Percentiles rank a stretch among this genome's conserved stretches.
Evolutionary conservation across 164 flowering plant species (phyloP).

Genomic region (Piper betle): DNA sequence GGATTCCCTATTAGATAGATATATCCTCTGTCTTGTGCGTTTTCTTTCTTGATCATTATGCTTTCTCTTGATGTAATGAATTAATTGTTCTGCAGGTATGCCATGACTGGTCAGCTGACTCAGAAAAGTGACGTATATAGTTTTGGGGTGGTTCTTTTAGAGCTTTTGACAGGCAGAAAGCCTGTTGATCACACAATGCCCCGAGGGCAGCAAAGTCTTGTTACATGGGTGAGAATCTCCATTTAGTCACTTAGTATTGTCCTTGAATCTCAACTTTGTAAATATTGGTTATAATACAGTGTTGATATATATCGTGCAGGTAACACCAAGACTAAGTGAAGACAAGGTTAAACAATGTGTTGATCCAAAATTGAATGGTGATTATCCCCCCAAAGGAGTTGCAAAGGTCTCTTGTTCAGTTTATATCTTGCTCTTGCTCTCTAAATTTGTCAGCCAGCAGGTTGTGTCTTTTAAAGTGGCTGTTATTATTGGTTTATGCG

Average conservation of each 20-base stretch:
- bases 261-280: too few species aligned
- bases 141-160: conserved; percentile 44
- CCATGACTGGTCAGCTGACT: conserved; percentile 37
- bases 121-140: conserved; percentile 45
- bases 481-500: too few species aligned
- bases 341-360: conserved; percentile 39
- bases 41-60: not conserved
- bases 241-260: too few species aligned
- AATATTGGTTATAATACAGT: too few species aligned
- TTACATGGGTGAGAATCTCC: conserved; percentile 32
- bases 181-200: conserved; percentile 50
- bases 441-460: not conserved
- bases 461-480: too few species aligned
- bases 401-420: conserved; percentile 24
- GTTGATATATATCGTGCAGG: conserved; percentile 13
- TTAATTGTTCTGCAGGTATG: conserved; percentile 19
- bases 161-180: conserved; percentile 38
- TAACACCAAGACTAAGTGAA: conserved; percentile 42
- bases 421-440: not conserved
- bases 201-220: conserved; percentile 46
- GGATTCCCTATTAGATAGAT: too few species aligned
- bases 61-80: too few species aligned
- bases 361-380: conserved; percentile 35
- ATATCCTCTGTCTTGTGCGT: not conserved
- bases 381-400: conserved; percentile 36